These are phyloP conservation scores for Themeda triandra DNA, from an alignment of 176 grass and related monocot genomes.

Conservation along the genomic window DNA sequence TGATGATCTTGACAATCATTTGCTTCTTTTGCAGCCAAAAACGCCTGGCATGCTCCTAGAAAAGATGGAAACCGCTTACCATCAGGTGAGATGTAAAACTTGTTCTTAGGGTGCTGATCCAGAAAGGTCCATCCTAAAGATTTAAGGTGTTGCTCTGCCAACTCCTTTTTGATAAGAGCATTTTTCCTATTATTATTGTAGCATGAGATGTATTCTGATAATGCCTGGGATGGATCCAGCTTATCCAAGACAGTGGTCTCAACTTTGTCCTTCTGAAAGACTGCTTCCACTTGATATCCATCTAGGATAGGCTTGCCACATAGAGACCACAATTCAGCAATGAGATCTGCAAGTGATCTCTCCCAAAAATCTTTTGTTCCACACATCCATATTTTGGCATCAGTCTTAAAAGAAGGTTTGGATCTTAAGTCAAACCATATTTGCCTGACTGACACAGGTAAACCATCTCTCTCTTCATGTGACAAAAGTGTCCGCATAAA, in stretches of 20 bases:
- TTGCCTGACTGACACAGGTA: slow-evolving; percentile 53
- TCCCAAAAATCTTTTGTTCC: slow-evolving; percentile 42
- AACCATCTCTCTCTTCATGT: slow-evolving; percentile 46
- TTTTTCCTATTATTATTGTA: slow-evolving; percentile 18
- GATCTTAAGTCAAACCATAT: slow-evolving; percentile 66
- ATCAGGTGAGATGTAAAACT: slow-evolving; percentile 52
- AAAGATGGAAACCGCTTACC: slow-evolving; percentile 52
- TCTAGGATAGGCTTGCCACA: slow-evolving; percentile 15
- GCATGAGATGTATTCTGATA: slow-evolving; percentile 49
- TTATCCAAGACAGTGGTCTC: slow-evolving; percentile 26
- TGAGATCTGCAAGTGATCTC: slow-evolving; percentile 34
- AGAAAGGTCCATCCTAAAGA: slow-evolving; percentile 52
- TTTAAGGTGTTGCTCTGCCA: slow-evolving; percentile 45
- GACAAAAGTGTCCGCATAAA: slow-evolving; percentile 55
- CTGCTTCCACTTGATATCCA: slow-evolving; percentile 4
- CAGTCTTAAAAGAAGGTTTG: slow-evolving; percentile 30
- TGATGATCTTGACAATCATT: not conserved
- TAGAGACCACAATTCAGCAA: slow-evolving; percentile 46
- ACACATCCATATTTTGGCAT: slow-evolving; percentile 53
- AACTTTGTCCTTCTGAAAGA: not conserved
- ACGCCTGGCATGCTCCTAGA: slow-evolving; percentile 56
- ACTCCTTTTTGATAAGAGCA: slow-evolving; percentile 33
- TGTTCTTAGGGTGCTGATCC: slow-evolving; percentile 31
- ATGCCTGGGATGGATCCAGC: slow-evolving; percentile 21
- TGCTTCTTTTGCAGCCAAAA: slow-evolving; percentile 17